Conservation (phyloP, 2,329 filamentous ascomycete genomes). For the Fusarium longipes region DNA sequence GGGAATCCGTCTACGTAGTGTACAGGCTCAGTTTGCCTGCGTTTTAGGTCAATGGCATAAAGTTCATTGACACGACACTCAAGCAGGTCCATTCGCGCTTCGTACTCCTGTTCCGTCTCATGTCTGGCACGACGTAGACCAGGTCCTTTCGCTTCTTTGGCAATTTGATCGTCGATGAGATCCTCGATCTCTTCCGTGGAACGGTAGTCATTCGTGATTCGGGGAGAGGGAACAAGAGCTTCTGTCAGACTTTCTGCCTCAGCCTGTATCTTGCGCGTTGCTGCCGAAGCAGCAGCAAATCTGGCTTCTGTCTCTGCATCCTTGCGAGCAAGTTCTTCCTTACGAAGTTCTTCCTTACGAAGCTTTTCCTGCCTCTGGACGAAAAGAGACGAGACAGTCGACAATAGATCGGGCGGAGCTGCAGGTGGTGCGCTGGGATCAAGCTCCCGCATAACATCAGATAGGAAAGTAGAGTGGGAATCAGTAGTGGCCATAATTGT, state of each 20-base stretch:
- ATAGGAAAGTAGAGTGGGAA: not conserved
- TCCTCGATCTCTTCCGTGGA: conserved; percentile 17
- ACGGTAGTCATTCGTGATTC: not conserved
- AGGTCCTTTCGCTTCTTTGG: not conserved
- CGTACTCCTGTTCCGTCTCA: conserved; percentile 15
- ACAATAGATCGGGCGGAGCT: conserved; percentile 25
- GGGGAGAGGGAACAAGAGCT: not conserved
- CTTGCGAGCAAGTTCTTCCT: not conserved
- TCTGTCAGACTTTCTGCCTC: not conserved
- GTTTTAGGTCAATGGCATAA: conserved; percentile 3
- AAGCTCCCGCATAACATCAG: not conserved
- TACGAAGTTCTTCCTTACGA: not conserved
- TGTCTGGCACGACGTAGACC: conserved; percentile 9
- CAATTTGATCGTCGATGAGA: conserved; percentile 20
- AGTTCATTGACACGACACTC: conserved; percentile 24
- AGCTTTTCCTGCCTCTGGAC: not conserved
- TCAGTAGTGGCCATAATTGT: not conserved
- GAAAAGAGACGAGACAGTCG: conserved; percentile 24
- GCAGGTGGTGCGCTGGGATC: conserved; percentile 3
- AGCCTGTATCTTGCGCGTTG: not conserved
- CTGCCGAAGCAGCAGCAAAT: not conserved
- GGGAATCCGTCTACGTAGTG: conserved; percentile 49
- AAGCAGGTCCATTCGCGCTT: conserved; percentile 23
- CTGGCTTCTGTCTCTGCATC: conserved; percentile 1
- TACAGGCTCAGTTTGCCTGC: conserved; percentile 15